A percentile compares a stretch with the other conserved stretches of the same genome.
Conservation (phyloP, 2,329 filamentous ascomycete species). For the Diaporthe vexans region DNA sequence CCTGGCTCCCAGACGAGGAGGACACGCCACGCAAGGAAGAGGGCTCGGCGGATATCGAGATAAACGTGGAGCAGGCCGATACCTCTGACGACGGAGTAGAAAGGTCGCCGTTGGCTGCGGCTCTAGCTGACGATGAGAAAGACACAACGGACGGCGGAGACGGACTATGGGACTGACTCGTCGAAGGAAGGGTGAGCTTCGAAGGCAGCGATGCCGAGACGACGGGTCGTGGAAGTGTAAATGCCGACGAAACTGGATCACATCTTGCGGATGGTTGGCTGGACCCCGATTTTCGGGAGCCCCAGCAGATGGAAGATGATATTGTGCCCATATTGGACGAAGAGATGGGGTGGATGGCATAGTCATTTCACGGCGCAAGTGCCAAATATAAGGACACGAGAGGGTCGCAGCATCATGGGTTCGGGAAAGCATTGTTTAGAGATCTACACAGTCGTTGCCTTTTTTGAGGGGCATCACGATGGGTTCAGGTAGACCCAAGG, state of each 20-base stretch:
- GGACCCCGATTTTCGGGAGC: conserved; percentile 13
- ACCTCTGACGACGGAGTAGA: conserved; percentile 1
- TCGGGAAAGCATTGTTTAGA: conserved; percentile 6
- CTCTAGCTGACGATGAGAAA: conserved; percentile 40
- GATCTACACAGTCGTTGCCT: background rate
- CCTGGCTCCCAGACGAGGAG: conserved; percentile 8
- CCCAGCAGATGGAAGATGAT: background rate
- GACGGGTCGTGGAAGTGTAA: conserved; percentile 29
- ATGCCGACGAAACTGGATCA: background rate
- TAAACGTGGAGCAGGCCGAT: conserved; percentile 11
- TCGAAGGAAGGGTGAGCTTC: conserved; percentile 40
- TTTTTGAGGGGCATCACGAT: conserved; percentile 21
- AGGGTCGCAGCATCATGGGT: background rate
- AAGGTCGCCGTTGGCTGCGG: conserved; percentile 30
- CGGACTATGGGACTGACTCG: conserved; percentile 40
- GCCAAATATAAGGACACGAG: background rate
- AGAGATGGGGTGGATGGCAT: conserved; percentile 33
- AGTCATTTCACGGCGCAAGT: conserved; percentile 31
- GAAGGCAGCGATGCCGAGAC: conserved; percentile 35
- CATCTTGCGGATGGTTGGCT: background rate
- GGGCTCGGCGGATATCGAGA: conserved; percentile 15
- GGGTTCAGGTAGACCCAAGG: background rate
- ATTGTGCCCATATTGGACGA: conserved; percentile 6
- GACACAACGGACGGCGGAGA: conserved; percentile 37
- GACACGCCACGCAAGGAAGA: conserved; percentile 6